Conservation (phyloP, 805 yeast genomes). For the Saccharomycopsis microspora region DNA sequence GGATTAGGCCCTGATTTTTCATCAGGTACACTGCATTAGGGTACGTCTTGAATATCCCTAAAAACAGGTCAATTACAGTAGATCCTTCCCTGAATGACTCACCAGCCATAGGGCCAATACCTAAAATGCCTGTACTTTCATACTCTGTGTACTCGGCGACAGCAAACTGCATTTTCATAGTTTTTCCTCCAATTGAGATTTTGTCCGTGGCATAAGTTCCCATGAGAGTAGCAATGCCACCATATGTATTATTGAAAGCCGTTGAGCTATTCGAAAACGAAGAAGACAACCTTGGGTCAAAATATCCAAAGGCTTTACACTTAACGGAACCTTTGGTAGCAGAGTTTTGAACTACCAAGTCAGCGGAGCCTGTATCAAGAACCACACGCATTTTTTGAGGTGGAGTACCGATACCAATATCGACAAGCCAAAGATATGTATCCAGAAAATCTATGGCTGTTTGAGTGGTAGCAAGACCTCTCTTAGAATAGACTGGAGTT, state of each 20-base stretch:
- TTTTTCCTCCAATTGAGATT: constrained; percentile 30
- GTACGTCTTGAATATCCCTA: constrained; percentile 10
- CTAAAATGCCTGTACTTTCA: not conserved
- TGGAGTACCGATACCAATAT: constrained; percentile 25
- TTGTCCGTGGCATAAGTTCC: constrained; percentile 42
- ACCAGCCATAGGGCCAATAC: not conserved
- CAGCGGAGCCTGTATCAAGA: constrained; percentile 40
- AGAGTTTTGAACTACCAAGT: constrained; percentile 28
- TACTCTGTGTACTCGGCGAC: not conserved
- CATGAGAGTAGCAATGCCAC: constrained; percentile 1
- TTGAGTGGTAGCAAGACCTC: not conserved
- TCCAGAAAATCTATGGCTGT: not conserved
- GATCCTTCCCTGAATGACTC: not conserved
- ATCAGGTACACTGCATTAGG: constrained; percentile 22
- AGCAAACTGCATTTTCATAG: constrained; percentile 2
- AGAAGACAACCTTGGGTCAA: constrained; percentile 11
- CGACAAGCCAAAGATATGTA: constrained; percentile 15
- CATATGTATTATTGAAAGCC: not conserved
- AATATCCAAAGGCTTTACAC: constrained; percentile 23
- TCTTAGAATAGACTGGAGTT: no score
- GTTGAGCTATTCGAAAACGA: not conserved
- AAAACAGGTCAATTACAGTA: not conserved
- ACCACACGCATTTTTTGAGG: constrained; percentile 29
- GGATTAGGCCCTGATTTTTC: constrained; percentile 31
- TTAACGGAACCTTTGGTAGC: not conserved